phyloP scores from a whole-genome alignment of 495 filamentous ascomycete genomes.

The Hypoxylon fuscum region DNA sequence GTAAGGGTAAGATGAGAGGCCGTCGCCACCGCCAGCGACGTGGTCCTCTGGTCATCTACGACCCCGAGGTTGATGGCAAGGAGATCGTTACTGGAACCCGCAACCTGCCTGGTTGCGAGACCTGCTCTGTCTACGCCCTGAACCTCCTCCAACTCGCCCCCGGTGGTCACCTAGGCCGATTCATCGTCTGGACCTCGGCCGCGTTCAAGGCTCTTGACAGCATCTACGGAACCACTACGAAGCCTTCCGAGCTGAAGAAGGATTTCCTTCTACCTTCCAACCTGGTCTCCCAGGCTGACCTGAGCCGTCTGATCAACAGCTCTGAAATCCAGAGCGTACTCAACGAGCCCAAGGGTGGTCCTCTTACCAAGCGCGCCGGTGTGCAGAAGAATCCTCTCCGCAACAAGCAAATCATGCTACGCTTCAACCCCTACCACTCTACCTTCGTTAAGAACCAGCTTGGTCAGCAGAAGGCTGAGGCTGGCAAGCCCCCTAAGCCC shows the following conservation, averaged over 20 bases:
- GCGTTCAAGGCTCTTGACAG: constrained; percentile 95
- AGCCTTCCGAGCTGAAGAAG: constrained; percentile 89
- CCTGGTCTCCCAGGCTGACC: constrained; percentile 88
- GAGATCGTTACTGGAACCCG: constrained; percentile 91
- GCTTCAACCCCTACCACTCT: constrained; percentile 95
- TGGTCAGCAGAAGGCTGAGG: constrained; percentile 51
- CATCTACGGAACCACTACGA: constrained; percentile 92
- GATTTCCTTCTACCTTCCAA: constrained; percentile 95
- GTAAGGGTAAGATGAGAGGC: constrained; percentile 96
- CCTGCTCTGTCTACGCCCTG: constrained; percentile 88
- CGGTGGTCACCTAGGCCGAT: constrained; percentile 97
- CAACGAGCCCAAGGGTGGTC: constrained; percentile 84
- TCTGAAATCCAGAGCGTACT: constrained; percentile 97
- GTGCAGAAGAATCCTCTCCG: constrained; percentile 99
- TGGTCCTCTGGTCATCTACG: constrained; percentile 95
- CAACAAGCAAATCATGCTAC: constrained; percentile 97
- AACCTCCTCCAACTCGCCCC: constrained; percentile 99
- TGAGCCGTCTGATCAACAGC: constrained; percentile 97
- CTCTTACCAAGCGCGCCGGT: constrained; percentile 85
- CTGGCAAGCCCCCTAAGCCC: constrained; percentile 48
- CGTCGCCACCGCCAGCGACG: constrained; percentile 97
- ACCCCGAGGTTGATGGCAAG: constrained; percentile 90
- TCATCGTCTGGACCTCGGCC: constrained; percentile 97
- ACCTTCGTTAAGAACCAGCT: constrained; percentile 78
- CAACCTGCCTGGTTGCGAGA: constrained; percentile 99